Evolutionary conservation across 805 yeast genomes (phyloP).

Genomic region (Saturnispora sekii): DNA sequence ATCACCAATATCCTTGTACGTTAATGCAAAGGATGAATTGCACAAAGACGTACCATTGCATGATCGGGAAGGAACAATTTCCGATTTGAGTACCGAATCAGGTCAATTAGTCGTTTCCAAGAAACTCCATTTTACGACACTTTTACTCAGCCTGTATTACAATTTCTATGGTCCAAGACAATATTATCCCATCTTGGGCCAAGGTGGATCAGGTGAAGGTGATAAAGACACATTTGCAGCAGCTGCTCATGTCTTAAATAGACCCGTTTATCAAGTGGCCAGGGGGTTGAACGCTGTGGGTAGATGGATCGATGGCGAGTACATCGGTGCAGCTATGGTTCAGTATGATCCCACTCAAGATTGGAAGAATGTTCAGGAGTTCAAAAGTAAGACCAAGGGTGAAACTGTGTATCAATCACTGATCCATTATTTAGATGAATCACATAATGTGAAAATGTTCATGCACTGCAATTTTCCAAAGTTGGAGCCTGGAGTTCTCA

Average conservation of each 20-base stretch:
- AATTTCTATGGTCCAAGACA: constrained; percentile 42
- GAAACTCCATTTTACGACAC: constrained; percentile 36
- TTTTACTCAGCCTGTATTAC: constrained; percentile 42
- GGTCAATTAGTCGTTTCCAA: constrained; percentile 46
- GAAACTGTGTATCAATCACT: background rate
- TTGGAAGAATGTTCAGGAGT: constrained; percentile 18
- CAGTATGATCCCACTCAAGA: constrained; percentile 44
- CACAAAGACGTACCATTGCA: constrained; percentile 32
- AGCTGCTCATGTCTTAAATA: constrained; percentile 35
- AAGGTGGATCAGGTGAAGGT: constrained; percentile 45
- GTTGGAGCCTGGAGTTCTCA: constrained; percentile 35
- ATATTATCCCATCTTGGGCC: constrained; percentile 37
- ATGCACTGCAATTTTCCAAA: constrained; percentile 49
- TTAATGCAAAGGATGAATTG: constrained; percentile 10
- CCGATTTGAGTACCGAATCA: constrained; percentile 47
- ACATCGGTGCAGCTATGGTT: constrained; percentile 48
- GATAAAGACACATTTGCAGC: constrained; percentile 53
- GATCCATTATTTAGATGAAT: constrained; percentile 18
- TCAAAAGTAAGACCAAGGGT: constrained; percentile 13
- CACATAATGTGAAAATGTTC: constrained; percentile 27
- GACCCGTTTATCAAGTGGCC: constrained; percentile 41
- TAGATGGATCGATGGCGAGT: constrained; percentile 28
- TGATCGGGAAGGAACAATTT: constrained; percentile 42
- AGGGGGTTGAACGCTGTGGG: constrained; percentile 43
- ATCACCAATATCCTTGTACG: constrained; percentile 18